Evolutionary conservation across 352 stramenopile genomes (phyloP).

Genomic region (Phytopythium vexans): DNA sequence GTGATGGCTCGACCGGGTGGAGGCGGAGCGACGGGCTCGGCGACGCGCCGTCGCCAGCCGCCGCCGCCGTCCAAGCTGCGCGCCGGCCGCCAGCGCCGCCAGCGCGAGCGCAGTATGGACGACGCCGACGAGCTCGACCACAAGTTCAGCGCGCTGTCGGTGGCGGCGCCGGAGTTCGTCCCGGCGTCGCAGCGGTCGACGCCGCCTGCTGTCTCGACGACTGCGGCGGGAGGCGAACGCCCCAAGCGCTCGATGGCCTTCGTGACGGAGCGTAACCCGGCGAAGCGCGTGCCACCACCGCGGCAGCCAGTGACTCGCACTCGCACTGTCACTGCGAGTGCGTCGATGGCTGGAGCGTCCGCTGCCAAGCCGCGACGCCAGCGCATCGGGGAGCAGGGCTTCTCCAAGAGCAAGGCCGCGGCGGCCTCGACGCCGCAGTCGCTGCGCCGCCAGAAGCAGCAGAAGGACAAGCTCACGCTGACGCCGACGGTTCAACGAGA

Average conservation of each 20-base stretch:
- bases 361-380: slow-evolving; percentile 28
- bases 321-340: too few relatives aligned
- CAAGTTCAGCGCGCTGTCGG: slow-evolving; percentile 57
- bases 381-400: slow-evolving; percentile 47
- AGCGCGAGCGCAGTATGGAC: slow-evolving; percentile 47
- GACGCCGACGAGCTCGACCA: slow-evolving; percentile 59
- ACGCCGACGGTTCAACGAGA: slow-evolving; percentile 12
- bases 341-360: too few relatives aligned
- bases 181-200: slow-evolving; percentile 14
- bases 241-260: slow-evolving; percentile 44
- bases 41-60: slow-evolving; percentile 6
- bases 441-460: slow-evolving; percentile 14
- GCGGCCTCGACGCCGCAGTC: slow-evolving; percentile 12
- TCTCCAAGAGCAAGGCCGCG: slow-evolving; percentile 20
- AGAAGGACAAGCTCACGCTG: slow-evolving; percentile 32
- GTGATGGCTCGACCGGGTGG: background rate
- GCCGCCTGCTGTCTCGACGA: slow-evolving; percentile 3
- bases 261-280: slow-evolving; percentile 34
- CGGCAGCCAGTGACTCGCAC: slow-evolving; percentile 1
- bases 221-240: slow-evolving; percentile 5
- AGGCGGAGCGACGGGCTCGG: background rate
- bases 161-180: slow-evolving; percentile 54
- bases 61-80: slow-evolving; percentile 36
- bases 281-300: slow-evolving; percentile 1
- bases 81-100: slow-evolving; percentile 51